A percentile compares a stretch with the other conserved stretches of the same genome.
Conservation (phyloP, 495 filamentous ascomycete species). For the Paragyromitra xinjiangensis region DNA sequence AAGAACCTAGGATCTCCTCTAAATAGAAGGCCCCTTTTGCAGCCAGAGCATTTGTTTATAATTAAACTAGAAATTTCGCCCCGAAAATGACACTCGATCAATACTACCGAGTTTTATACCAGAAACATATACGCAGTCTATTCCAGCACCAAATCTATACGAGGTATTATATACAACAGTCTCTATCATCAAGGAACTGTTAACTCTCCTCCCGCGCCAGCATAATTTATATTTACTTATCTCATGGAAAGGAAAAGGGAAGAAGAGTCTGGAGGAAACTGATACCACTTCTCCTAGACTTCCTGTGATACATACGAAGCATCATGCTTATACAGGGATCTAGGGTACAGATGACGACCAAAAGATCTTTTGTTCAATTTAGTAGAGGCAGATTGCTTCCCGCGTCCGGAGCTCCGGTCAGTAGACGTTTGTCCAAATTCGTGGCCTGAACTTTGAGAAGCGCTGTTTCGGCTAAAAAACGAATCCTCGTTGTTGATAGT, state of each 20-base stretch:
- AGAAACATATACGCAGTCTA: not conserved
- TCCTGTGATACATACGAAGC: not conserved
- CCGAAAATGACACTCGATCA: too few species aligned
- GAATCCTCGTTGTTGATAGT: constrained; percentile 38
- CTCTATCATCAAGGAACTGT: constrained; percentile 2
- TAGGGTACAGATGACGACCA: not conserved
- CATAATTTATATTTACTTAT: constrained; percentile 1
- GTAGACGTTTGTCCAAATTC: not conserved
- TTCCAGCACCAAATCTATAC: not conserved
- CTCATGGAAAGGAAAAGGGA: not conserved
- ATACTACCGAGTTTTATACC: not conserved
- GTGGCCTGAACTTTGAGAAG: not conserved
- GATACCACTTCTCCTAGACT: not conserved
- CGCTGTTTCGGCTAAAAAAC: not conserved
- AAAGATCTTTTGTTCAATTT: constrained; percentile 9
- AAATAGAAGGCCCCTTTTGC: not conserved
- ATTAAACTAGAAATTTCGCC: too few species aligned
- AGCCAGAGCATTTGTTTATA: too few species aligned
- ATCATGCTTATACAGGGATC: not conserved
- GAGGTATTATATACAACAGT: constrained; percentile 17
- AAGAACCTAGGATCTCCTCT: too few species aligned
- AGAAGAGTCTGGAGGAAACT: not conserved
- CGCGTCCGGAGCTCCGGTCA: not conserved
- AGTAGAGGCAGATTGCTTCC: not conserved
- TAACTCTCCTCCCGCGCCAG: not conserved